Evolutionary conservation across 371 early-diverging fungal species (phyloP).

Genomic region (Zychaea mexicana): DNA sequence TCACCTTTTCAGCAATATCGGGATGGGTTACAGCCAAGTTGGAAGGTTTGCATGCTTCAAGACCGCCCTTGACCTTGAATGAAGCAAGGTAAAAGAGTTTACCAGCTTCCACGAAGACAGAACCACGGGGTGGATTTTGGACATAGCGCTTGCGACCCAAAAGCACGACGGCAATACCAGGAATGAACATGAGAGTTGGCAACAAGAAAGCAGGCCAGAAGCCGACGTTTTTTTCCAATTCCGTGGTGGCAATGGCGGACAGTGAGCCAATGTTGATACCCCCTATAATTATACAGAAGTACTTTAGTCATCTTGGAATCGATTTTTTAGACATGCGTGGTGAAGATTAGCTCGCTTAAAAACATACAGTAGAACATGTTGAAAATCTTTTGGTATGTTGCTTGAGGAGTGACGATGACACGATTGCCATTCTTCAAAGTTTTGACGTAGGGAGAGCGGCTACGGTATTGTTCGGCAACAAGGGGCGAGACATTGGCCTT

Average conservation of each 20-base stretch:
- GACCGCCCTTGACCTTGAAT: conserved; percentile 31
- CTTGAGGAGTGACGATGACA: conserved; percentile 53
- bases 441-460: conserved; percentile 27
- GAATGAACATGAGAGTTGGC: conserved; percentile 63
- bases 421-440: conserved; percentile 32
- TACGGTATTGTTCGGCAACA: conserved; percentile 51
- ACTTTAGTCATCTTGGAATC: not conserved
- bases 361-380: conserved; percentile 56
- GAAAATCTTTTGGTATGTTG: conserved; percentile 50
- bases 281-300: conserved; percentile 1
- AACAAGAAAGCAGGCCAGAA: conserved; percentile 68
- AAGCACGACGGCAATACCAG: conserved; percentile 56
- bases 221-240: conserved; percentile 49
- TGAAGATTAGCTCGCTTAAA: not conserved
- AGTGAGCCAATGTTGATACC: conserved; percentile 67
- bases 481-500: conserved; percentile 54
- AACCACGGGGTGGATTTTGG: conserved; percentile 57
- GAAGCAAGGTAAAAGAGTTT: conserved; percentile 9
- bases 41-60: conserved; percentile 38
- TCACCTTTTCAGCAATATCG: conserved; percentile 22
- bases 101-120: conserved; percentile 34
- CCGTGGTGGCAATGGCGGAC: conserved; percentile 57
- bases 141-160: conserved; percentile 55
- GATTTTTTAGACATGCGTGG: not conserved
- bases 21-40: conserved; percentile 18